These are phyloP conservation scores for Lotus japonicus DNA, from an alignment of 306 rosid genomes.

Conservation along the genomic window DNA sequence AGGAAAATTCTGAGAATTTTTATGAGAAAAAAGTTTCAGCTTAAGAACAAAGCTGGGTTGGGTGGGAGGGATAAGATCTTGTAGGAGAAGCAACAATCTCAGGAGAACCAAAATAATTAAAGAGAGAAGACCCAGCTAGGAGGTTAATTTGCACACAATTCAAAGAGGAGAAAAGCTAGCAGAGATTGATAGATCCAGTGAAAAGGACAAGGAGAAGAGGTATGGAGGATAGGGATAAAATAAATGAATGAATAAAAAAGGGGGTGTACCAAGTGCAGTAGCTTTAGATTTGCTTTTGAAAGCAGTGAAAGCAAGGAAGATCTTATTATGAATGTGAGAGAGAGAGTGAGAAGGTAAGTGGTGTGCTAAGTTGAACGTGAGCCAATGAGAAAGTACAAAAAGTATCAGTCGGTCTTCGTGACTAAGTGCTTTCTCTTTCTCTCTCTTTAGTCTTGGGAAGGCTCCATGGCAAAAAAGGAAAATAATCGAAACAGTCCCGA, in stretches of 20 bases:
- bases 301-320: conserved; percentile 24
- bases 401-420: background rate
- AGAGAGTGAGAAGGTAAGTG: background rate
- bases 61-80: conserved; percentile 68
- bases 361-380: background rate
- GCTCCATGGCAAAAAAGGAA: too few relatives aligned
- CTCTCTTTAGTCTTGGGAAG: too few relatives aligned
- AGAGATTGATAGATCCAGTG: conserved; percentile 22
- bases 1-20: conserved; percentile 13
- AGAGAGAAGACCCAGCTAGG: background rate
- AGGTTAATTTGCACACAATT: conserved; percentile 22
- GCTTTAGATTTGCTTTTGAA: conserved; percentile 28
- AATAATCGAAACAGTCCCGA: too few relatives aligned
- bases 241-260: background rate
- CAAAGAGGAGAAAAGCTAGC: conserved; percentile 14
- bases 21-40: conserved; percentile 24
- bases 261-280: background rate
- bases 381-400: conserved; percentile 3
- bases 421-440: too few relatives aligned
- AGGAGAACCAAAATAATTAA: too few relatives aligned
- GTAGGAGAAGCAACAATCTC: conserved; percentile 50
- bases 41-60: conserved; percentile 53
- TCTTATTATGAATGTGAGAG: background rate
- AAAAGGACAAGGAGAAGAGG: conserved; percentile 10
- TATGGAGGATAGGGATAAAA: background rate